phyloP scores from a whole-genome alignment of 352 stramenopile genomes.

The Thraustochytrium sp. region DNA sequence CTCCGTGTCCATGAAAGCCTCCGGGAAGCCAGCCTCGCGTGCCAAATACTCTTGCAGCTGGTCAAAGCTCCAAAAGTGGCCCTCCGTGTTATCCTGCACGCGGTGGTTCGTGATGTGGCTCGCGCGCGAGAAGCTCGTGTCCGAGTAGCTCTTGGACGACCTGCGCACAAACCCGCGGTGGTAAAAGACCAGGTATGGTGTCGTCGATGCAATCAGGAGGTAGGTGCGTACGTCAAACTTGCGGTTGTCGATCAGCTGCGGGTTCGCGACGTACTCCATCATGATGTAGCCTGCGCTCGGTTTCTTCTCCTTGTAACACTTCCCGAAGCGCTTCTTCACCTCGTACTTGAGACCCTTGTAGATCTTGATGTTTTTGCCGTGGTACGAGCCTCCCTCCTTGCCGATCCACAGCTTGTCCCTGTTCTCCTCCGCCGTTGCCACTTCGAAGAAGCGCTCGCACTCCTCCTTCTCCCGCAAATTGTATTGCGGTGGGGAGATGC shows the following conservation, averaged over 20 bases:
- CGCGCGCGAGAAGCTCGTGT: neutral
- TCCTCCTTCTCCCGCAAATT: constrained; percentile 15
- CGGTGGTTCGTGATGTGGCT: constrained; percentile 43
- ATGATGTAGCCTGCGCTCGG: constrained; percentile 19
- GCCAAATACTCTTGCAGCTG: constrained; percentile 18
- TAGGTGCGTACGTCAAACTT: constrained; percentile 46
- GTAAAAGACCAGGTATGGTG: constrained; percentile 45
- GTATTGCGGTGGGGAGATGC: constrained; percentile 19
- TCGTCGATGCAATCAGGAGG: constrained; percentile 37
- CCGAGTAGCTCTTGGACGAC: neutral
- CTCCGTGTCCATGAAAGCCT: constrained; percentile 13
- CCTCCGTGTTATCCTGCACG: constrained; percentile 11
- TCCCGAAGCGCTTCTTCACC: neutral
- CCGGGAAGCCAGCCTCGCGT: neutral
- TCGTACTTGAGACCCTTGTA: constrained; percentile 22
- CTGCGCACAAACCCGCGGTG: constrained; percentile 30
- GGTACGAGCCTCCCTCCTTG: constrained; percentile 29
- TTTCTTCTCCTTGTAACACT: constrained; percentile 35
- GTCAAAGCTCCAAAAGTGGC: constrained; percentile 45
- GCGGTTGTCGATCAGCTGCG: neutral
- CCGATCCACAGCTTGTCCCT: constrained; percentile 34
- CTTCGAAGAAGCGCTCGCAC: constrained; percentile 24
- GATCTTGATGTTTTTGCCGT: constrained; percentile 40
- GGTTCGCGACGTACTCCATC: constrained; percentile 44
- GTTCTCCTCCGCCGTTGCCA: neutral